These are phyloP conservation scores for Pseudogymnoascus sp. DNA, from an alignment of 2,329 filamentous ascomycete species.

Conservation along the genomic window DNA sequence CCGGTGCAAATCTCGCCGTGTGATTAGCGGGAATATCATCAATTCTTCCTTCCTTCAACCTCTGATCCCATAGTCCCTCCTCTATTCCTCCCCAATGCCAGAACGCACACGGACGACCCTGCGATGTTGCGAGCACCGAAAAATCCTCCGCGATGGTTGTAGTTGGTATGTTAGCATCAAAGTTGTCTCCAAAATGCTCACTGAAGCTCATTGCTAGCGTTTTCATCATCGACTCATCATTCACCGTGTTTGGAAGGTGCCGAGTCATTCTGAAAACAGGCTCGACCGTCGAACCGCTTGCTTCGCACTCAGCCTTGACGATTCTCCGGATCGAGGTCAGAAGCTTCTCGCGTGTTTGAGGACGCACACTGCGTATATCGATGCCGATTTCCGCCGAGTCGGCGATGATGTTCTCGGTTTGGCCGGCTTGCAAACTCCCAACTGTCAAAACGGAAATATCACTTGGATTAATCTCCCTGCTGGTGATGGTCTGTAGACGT, in stretches of 20 bases:
- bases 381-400: constrained; percentile 35
- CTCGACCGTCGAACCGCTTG: constrained; percentile 32
- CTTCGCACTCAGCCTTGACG: constrained; percentile 46
- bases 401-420: constrained; percentile 39
- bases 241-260: constrained; percentile 19
- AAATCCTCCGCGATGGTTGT: constrained; percentile 14
- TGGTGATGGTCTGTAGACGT: constrained; percentile 34
- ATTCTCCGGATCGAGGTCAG: constrained; percentile 34
- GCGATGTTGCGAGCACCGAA: too few relatives aligned
- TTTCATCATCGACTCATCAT: constrained; percentile 17
- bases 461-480: constrained; percentile 31
- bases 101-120: too few relatives aligned
- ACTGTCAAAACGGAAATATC: constrained; percentile 40
- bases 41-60: too few relatives aligned
- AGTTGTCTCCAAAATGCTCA: neutral
- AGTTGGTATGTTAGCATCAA: constrained; percentile 13
- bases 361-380: constrained; percentile 33
- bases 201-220: constrained; percentile 3
- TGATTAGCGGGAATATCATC: too few relatives aligned
- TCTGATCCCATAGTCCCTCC: too few relatives aligned
- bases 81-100: too few relatives aligned
- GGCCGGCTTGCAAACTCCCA: constrained; percentile 36
- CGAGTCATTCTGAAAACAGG: constrained; percentile 18
- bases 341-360: constrained; percentile 29
- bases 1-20: too few relatives aligned